phyloP scores from a whole-genome alignment of 805 yeast genomes.

The Priceomyces fermenticarens region DNA sequence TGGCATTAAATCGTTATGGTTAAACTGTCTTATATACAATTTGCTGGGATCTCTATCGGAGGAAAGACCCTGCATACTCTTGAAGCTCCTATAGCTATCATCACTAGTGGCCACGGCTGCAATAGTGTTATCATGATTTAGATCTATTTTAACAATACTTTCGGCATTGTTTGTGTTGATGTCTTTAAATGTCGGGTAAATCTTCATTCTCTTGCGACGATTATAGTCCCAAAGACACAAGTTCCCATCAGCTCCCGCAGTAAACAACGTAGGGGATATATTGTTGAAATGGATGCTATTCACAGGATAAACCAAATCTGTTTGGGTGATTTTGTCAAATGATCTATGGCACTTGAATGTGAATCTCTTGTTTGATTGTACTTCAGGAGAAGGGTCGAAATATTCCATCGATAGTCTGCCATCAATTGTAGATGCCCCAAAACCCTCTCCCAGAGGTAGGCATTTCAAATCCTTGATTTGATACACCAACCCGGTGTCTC shows the following conservation, averaged over 20 bases:
- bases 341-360: conserved; percentile 80
- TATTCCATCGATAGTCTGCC: conserved; percentile 78
- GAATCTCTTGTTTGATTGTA: conserved; percentile 47
- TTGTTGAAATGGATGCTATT: conserved; percentile 46
- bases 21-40: conserved; percentile 13
- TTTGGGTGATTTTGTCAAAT: conserved; percentile 32
- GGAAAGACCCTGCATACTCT: conserved; percentile 7
- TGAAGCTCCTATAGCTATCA: conserved; percentile 33
- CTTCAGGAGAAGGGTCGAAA: conserved; percentile 47
- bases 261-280: conserved; percentile 36
- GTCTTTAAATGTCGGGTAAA: conserved; percentile 29
- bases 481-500: conserved; percentile 65
- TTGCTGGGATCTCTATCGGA: conserved; percentile 15
- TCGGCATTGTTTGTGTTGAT: conserved; percentile 14
- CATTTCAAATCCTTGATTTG: conserved; percentile 58
- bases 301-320: conserved; percentile 53
- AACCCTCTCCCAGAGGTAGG: conserved; percentile 54
- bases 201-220: conserved; percentile 41
- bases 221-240: conserved; percentile 52
- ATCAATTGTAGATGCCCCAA: conserved; percentile 71
- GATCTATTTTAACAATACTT: conserved; percentile 21
- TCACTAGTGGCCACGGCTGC: conserved; percentile 43
- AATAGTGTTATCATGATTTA: conserved; percentile 13
- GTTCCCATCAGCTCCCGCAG: conserved; percentile 51
- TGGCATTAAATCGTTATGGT: conserved; percentile 11